A percentile compares a stretch with the other conserved stretches of the same genome.
Evolutionary conservation across 768 basidiomycete species (phyloP).

Genomic region (Leccinum subgranulosum): DNA sequence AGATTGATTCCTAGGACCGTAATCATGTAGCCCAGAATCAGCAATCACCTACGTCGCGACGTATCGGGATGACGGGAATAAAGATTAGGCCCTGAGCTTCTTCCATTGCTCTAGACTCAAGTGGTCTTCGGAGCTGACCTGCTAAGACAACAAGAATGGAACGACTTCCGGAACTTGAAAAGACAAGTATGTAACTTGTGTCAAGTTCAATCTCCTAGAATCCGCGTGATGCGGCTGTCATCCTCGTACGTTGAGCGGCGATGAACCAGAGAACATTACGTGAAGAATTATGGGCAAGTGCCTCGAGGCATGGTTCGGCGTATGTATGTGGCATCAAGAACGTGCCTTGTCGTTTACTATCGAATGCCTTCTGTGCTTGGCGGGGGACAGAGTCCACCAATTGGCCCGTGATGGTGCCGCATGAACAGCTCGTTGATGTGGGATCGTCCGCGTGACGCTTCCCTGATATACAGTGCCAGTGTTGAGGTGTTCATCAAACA

Average conservation of each 20-base stretch:
- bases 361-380: too few species aligned
- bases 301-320: too few species aligned
- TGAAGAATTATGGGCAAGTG: too few species aligned
- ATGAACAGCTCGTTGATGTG: too few species aligned
- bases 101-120: neutral
- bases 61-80: neutral
- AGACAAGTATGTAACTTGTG: neutral
- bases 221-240: neutral
- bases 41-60: neutral
- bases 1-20: neutral
- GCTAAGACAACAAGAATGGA: neutral
- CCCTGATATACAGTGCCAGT: too few species aligned
- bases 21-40: neutral
- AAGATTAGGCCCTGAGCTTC: neutral
- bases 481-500: too few species aligned
- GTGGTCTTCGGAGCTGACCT: neutral
- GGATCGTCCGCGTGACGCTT: too few species aligned
- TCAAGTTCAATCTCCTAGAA: neutral
- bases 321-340: too few species aligned
- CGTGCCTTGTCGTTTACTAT: too few species aligned
- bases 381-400: too few species aligned
- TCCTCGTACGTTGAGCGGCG: neutral
- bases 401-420: too few species aligned
- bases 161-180: neutral
- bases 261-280: neutral